Percentiles rank a stretch among this genome's conserved stretches.
Conservation (phyloP, 257 asterid genomes). For the Avicennia marina region DNA sequence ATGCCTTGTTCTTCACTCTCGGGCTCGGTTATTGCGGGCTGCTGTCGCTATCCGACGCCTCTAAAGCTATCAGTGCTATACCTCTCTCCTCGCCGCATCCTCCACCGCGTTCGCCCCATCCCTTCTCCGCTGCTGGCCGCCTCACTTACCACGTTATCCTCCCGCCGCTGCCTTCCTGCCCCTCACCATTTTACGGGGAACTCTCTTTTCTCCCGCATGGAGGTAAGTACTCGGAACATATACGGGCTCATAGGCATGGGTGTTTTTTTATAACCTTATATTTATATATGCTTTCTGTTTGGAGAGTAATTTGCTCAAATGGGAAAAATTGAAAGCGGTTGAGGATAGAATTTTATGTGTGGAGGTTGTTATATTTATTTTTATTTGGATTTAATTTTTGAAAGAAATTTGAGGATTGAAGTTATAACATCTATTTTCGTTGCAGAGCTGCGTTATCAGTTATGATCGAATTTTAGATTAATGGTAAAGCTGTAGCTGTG, state of each 20-base stretch:
- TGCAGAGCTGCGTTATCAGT: too few relatives aligned
- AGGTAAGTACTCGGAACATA: constrained; percentile 33
- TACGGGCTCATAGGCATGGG: neutral
- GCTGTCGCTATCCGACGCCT: constrained; percentile 24
- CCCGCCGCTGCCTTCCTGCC: constrained; percentile 27
- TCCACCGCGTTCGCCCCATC: constrained; percentile 18
- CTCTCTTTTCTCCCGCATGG: constrained; percentile 71
- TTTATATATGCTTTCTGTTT: neutral
- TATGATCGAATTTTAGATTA: too few relatives aligned
- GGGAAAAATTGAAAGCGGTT: neutral
- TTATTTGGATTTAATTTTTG: too few relatives aligned
- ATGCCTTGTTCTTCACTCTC: neutral
- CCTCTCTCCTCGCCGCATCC: constrained; percentile 29
- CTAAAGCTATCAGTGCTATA: constrained; percentile 16
- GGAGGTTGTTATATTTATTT: neutral
- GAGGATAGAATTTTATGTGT: neutral
- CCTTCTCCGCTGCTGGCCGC: constrained; percentile 25
- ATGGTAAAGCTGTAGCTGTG: too few relatives aligned
- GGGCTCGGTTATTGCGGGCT: neutral
- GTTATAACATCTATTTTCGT: too few relatives aligned
- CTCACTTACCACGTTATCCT: constrained; percentile 17
- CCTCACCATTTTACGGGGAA: constrained; percentile 48
- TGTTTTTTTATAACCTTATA: neutral
- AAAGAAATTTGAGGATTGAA: neutral
- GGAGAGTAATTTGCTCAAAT: neutral